These are phyloP conservation scores for Leishmania lainsoni DNA, from an alignment of 208 protist genomes.

Conservation along the genomic window DNA sequence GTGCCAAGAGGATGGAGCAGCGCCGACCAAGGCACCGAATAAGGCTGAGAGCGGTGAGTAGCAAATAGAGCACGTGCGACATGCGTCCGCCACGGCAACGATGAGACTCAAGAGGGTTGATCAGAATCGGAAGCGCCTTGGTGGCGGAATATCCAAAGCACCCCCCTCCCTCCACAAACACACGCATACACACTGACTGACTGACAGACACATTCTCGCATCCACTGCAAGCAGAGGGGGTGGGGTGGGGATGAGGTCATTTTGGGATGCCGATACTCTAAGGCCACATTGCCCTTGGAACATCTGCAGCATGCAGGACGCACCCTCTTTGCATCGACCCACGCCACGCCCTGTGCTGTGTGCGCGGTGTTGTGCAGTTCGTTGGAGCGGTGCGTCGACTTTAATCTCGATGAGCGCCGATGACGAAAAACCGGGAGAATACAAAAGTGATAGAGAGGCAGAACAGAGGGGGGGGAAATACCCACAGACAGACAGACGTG, in stretches of 20 bases:
- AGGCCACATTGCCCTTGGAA: not conserved
- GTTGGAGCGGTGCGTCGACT: not conserved
- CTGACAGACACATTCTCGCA: too few species aligned
- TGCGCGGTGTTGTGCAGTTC: not conserved
- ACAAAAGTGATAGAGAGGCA: not conserved
- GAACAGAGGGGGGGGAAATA: not conserved
- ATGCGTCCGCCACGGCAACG: too few species aligned
- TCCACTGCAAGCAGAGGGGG: not conserved
- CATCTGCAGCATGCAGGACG: not conserved
- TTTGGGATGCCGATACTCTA: not conserved
- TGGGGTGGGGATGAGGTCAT: not conserved
- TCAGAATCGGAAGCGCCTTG: too few species aligned
- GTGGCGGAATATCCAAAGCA: too few species aligned
- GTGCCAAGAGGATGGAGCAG: not conserved
- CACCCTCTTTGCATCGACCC: not conserved
- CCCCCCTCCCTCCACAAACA: too few species aligned
- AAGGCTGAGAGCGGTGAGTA: not conserved
- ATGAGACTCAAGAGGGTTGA: too few species aligned
- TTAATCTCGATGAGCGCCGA: not conserved
- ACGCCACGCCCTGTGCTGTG: not conserved
- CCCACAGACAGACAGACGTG: not conserved
- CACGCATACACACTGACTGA: too few species aligned
- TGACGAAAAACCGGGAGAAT: not conserved
- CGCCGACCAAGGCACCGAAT: not conserved
- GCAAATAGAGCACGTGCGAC: too few species aligned